Percentiles rank a stretch among this genome's conserved stretches.
Conservation (phyloP, 495 filamentous ascomycete species). For the Aspergillus sclerotiicarbonarius region DNA sequence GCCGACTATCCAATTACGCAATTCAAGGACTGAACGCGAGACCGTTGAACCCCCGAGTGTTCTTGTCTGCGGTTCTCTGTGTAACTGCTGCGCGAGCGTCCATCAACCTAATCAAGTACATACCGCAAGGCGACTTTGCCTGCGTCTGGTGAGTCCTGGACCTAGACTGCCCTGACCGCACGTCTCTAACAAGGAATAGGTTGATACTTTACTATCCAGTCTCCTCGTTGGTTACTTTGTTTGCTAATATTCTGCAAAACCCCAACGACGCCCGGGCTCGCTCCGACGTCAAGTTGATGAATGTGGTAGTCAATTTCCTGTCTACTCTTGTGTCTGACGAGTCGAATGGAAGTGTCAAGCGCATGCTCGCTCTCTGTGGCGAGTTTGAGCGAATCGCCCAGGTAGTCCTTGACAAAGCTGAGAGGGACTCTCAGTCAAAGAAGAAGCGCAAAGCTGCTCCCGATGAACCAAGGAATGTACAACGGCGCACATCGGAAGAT, state of each 20-base stretch:
- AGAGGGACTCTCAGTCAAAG: constrained; percentile 71
- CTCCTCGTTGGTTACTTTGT: constrained; percentile 90
- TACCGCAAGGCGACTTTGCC: constrained; percentile 89
- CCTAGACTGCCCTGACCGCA: background rate
- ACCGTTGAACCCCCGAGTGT: constrained; percentile 89
- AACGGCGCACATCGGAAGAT: constrained; percentile 21
- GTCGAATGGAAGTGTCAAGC: constrained; percentile 80
- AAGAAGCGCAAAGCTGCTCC: constrained; percentile 74
- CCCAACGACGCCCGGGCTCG: constrained; percentile 85
- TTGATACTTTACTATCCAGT: constrained; percentile 97
- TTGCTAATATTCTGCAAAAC: constrained; percentile 96
- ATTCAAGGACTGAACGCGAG: constrained; percentile 88
- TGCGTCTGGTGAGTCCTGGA: constrained; percentile 80
- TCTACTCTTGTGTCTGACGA: constrained; percentile 71
- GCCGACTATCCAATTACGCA: constrained; percentile 88
- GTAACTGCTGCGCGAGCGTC: constrained; percentile 89
- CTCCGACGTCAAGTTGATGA: constrained; percentile 88
- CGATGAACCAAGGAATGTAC: constrained; percentile 28
- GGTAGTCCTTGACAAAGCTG: constrained; percentile 85
- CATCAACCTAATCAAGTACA: constrained; percentile 91
- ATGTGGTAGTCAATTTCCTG: constrained; percentile 85
- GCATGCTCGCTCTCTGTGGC: constrained; percentile 88
- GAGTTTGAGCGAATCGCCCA: constrained; percentile 95
- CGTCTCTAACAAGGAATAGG: constrained; percentile 49
- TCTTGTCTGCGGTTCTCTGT: constrained; percentile 88